Base-by-base conservation (phyloP, 2,329 filamentous ascomycete genomes). In the Pseudogymnoascus sp. region DNA sequence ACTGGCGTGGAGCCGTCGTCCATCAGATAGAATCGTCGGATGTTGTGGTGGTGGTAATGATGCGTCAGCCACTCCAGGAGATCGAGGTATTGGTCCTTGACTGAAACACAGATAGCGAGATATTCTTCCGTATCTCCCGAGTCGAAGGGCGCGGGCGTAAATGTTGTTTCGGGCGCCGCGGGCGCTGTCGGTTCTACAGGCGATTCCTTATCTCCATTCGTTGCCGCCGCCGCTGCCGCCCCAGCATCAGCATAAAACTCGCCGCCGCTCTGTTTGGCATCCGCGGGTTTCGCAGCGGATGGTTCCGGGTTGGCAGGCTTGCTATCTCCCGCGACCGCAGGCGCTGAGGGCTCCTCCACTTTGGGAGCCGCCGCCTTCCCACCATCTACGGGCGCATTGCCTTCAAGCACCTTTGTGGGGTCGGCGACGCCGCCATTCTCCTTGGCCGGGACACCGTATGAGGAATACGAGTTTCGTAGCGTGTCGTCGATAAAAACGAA, bases 21-120 rank as follows among this genome's bases (percentile, higher is more conserved):
- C 64, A 69, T 67, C 28, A 70, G 61, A 54, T 70, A 70, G 60
- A 70, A 70, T 3, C 65, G 62, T 20, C 63, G 59, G 60, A 69
- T 65, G 9, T 66, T 65, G 22, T 67, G 47, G 47, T 70, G 65
- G 47, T 69, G 62, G 59, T 69, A 70, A 22, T 70, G 67, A 38
- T 70, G 68, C 22, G 63, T 63, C 3, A 70, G 47, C 38, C 63
- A 68, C 58, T 70, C 69, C 8, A 62, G 60, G 8, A 70, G 59
- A 47, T 70, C 68, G 6, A 35, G 35, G 22, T 41, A 18, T 50
- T 70, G 66, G 50, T 70, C 65, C 35, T 66, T 65, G 16, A 67
- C 61, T 3, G 67, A 60, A 8, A 70, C 39, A 43, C 69, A 70
- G 43, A 70, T 61, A 2, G 69, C 69, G 5, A 70, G 60, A 37